These are phyloP conservation scores for Lyophyllum semitale DNA, from an alignment of 768 basidiomycete genomes.

Conservation along the genomic window DNA sequence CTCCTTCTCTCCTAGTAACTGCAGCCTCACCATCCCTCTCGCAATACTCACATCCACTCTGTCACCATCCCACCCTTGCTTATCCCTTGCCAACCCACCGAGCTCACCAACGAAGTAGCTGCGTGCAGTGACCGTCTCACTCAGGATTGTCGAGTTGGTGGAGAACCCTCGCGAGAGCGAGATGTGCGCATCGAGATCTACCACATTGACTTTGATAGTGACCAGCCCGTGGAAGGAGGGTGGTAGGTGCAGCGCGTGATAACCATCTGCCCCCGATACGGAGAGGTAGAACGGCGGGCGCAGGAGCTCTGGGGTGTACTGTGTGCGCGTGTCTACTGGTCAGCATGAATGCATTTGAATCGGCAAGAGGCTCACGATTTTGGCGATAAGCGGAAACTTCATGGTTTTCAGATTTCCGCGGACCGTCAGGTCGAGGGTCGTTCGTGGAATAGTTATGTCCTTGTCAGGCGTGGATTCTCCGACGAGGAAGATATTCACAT, in stretches of 20 bases:
- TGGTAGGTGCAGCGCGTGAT: conserved; percentile 39
- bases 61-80: conserved; percentile 27
- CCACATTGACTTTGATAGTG: conserved; percentile 34
- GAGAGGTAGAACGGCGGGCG: conserved; percentile 36
- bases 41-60: conserved; percentile 22
- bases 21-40: conserved; percentile 24
- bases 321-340: background rate
- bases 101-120: conserved; percentile 38
- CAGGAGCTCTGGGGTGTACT: conserved; percentile 37
- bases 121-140: conserved; percentile 30
- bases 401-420: conserved; percentile 24
- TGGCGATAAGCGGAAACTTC: conserved; percentile 35
- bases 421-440: conserved; percentile 32
- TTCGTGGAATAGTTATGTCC: conserved; percentile 18
- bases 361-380: conserved; percentile 35
- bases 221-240: conserved; percentile 44
- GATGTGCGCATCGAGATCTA: conserved; percentile 38
- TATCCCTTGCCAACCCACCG: conserved; percentile 20
- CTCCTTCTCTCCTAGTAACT: conserved; percentile 21
- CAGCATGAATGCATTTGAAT: background rate
- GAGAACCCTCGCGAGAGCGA: conserved; percentile 31
- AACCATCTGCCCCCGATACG: conserved; percentile 29
- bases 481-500: conserved; percentile 43
- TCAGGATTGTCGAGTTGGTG: conserved; percentile 31
- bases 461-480: conserved; percentile 12